Evolutionary conservation across 306 rosid genomes (phyloP), one percentile per base, ranked within the genome.

Genomic region (Cajanus cajan): DNA sequence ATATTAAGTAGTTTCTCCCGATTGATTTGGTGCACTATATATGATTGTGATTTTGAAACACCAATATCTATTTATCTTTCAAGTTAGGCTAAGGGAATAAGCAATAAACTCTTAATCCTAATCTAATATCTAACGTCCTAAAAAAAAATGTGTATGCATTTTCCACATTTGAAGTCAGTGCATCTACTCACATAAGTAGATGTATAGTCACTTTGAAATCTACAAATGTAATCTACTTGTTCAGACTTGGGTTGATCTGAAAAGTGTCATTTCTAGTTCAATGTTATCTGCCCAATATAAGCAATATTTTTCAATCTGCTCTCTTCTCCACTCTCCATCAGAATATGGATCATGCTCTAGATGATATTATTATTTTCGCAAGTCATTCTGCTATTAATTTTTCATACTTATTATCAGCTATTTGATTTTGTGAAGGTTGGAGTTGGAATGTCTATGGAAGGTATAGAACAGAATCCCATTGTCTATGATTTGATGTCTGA

Each of bases 381-480:
- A 65, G 61, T 78, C 67, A 70, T 65, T 45, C 31, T 54, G 28
- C 41, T 28, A 21, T 65, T 62, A 68, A 31, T 50, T 14, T 52
- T 68, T 72, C 21, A 66, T 71, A 16, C 54, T 71, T 40, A 33
- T 66, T 14, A 40, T 81, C 33, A 45, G 70, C 64, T 33, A 25
- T 82, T 57, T 84, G 82, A 68, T 39, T 83, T 57, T 82, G 61
- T 86, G 79, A 84, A 94, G 98, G 90, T 94, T 78, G 98, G 98
- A 37, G 88, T 94, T 50, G 98, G 97, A 82, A 90, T 94, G 98
- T 86, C 97, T 62, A 91, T 94, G 98, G 97, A 94, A 90, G 98
- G 96, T 41, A 91, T 90, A 65, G 98, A 90, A 84, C 98, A 94
- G 85, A 94, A 91, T 78, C 98, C 97, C 50, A 78, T 89, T 74